Conservation (phyloP, 371 early-diverging fungal species). For the Mucor plumbeus region DNA sequence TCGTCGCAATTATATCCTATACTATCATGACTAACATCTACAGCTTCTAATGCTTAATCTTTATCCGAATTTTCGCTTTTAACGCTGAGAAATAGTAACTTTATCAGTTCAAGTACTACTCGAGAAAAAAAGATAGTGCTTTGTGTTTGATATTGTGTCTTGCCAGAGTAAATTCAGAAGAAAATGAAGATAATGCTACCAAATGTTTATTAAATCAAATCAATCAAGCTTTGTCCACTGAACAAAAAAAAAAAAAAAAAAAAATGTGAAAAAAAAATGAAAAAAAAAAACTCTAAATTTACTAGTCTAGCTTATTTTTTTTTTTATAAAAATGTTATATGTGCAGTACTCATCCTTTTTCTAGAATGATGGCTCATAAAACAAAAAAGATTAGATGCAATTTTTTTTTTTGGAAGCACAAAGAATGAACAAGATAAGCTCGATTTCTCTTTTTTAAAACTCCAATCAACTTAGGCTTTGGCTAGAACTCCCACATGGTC, state of each 20-base stretch:
- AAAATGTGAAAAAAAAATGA: background rate
- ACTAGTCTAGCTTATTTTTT: background rate
- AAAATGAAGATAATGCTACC: background rate
- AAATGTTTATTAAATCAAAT: background rate
- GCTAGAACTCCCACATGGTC: constrained; percentile 4
- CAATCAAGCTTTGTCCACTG: background rate
- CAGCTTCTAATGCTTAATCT: background rate
- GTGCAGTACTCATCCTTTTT: background rate
- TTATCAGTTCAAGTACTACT: constrained; percentile 5
- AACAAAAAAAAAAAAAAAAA: background rate
- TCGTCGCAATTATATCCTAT: background rate
- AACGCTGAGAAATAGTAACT: background rate
- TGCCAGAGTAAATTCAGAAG: background rate
- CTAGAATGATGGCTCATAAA: background rate
- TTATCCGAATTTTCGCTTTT: background rate
- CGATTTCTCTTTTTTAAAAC: background rate
- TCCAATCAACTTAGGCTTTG: background rate
- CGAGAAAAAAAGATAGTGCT: background rate
- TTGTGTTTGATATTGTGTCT: background rate
- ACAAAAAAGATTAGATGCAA: background rate
- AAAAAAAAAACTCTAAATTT: background rate
- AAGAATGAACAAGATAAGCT: background rate
- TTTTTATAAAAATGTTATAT: background rate
- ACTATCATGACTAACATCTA: constrained; percentile 11
- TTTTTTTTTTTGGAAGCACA: background rate